These are phyloP conservation scores for Apiospora pterosperma DNA, from an alignment of 2,329 filamentous ascomycete genomes.

Conservation along the genomic window DNA sequence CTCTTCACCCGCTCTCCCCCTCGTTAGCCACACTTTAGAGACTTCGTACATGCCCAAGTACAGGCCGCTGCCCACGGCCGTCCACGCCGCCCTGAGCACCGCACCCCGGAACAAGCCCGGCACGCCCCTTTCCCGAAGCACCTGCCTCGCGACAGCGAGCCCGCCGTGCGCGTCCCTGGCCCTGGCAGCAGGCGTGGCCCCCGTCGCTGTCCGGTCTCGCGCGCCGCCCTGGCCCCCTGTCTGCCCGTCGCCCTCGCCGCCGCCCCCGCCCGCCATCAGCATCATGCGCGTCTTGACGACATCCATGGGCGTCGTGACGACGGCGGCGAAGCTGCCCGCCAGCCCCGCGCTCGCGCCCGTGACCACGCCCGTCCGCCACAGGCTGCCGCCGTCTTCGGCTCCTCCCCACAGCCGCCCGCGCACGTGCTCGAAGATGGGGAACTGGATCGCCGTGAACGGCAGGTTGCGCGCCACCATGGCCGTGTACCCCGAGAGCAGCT, in stretches of 20 bases:
- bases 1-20: conserved; percentile 35
- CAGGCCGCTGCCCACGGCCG: conserved; percentile 75
- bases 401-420: conserved; percentile 54
- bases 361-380: conserved; percentile 66
- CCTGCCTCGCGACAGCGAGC: conserved; percentile 59
- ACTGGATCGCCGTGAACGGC: conserved; percentile 81
- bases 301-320: conserved; percentile 84
- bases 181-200: conserved; percentile 20
- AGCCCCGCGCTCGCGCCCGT: conserved; percentile 71
- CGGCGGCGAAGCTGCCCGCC: conserved; percentile 71
- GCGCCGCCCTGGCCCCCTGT: background rate
- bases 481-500: conserved; percentile 69
- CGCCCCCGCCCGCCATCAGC: conserved; percentile 56
- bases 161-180: conserved; percentile 31
- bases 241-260: conserved; percentile 14
- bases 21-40: conserved; percentile 59
- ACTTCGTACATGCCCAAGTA: conserved; percentile 87
- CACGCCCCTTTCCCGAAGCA: conserved; percentile 65
- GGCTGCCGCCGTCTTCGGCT: conserved; percentile 10
- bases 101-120: conserved; percentile 77
- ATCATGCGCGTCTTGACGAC: conserved; percentile 90
- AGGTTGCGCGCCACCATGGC: conserved; percentile 78
- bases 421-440: conserved; percentile 74
- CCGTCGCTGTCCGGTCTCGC: conserved; percentile 10
- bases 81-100: conserved; percentile 72